These are phyloP conservation scores for Carex cristatella DNA, from an alignment of 176 grass and related monocot genomes.

Conservation along the genomic window DNA sequence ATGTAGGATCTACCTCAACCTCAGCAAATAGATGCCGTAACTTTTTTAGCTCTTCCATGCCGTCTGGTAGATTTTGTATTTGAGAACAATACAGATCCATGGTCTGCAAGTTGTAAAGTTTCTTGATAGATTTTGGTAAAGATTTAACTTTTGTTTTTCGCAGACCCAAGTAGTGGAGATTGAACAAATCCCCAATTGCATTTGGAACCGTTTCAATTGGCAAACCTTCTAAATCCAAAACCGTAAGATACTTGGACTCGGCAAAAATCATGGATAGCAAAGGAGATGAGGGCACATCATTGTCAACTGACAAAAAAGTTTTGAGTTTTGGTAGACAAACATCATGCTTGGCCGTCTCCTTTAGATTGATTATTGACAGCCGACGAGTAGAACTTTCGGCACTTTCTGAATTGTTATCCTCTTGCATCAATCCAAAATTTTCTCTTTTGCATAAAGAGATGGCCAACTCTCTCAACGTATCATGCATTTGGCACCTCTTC, in stretches of 20 bases:
- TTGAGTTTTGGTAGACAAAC: not conserved
- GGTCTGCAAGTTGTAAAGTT: conserved; percentile 27
- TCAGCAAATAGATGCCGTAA: conserved; percentile 16
- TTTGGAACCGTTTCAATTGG: not conserved
- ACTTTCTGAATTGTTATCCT: not conserved
- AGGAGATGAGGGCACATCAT: not conserved
- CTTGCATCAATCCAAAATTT: conserved; percentile 18
- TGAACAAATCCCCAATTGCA: conserved; percentile 27
- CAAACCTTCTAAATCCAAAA: conserved; percentile 19
- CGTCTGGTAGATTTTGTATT: not conserved
- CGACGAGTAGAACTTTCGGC: not conserved
- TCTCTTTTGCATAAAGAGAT: not conserved
- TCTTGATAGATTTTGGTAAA: conserved; percentile 8
- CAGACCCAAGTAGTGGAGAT: conserved; percentile 25
- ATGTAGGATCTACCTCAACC: too few species aligned
- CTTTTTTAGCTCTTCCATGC: conserved; percentile 4
- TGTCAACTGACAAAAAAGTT: not conserved
- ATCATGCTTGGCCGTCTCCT: not conserved
- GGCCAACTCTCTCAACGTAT: conserved; percentile 2
- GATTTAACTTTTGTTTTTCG: not conserved
- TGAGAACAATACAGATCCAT: not conserved
- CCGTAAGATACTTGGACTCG: not conserved
- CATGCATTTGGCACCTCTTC: conserved; percentile 23
- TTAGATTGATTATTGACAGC: conserved; percentile 5
- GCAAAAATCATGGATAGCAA: not conserved